Percentiles rank a stretch among this genome's conserved stretches.
These are phyloP conservation scores for Phaffia rhodozyma DNA, from an alignment of 1,284 basidiomycete species.

Conservation along the genomic window DNA sequence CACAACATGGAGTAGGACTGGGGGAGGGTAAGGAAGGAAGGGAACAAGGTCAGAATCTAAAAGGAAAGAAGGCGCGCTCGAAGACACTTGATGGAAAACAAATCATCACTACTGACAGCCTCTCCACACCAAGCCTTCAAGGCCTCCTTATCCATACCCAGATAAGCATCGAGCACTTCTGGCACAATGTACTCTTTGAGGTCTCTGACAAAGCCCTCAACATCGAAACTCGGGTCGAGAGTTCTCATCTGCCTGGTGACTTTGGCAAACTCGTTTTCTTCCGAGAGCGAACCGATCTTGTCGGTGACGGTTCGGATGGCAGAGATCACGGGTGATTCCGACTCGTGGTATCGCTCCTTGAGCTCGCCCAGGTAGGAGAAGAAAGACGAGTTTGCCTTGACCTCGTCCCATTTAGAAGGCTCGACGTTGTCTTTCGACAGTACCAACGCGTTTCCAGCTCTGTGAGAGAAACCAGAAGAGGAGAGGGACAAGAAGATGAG, in stretches of 20 bases:
- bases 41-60: slow-evolving; percentile 1
- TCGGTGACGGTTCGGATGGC: slow-evolving; percentile 71
- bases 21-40: background rate
- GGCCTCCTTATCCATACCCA: slow-evolving; percentile 74
- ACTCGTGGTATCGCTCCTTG: slow-evolving; percentile 73
- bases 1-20: slow-evolving; percentile 93
- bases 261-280: slow-evolving; percentile 94
- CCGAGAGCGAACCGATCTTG: slow-evolving; percentile 74
- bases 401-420: slow-evolving; percentile 12
- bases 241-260: slow-evolving; percentile 77
- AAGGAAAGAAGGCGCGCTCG: background rate
- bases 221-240: slow-evolving; percentile 75
- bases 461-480: slow-evolving; percentile 29
- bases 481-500: background rate
- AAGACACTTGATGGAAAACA: background rate
- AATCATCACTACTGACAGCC: slow-evolving; percentile 50
- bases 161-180: slow-evolving; percentile 91
- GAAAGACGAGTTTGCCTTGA: slow-evolving; percentile 39
- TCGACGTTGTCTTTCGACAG: slow-evolving; percentile 48
- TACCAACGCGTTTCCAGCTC: slow-evolving; percentile 72
- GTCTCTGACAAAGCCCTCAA: slow-evolving; percentile 79
- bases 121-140: slow-evolving; percentile 90
- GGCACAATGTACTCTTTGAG: slow-evolving; percentile 94
- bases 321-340: slow-evolving; percentile 79
- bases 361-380: slow-evolving; percentile 50